Conservation (phyloP, 352 stramenopile species). For the Pythium phragmitis region DNA sequence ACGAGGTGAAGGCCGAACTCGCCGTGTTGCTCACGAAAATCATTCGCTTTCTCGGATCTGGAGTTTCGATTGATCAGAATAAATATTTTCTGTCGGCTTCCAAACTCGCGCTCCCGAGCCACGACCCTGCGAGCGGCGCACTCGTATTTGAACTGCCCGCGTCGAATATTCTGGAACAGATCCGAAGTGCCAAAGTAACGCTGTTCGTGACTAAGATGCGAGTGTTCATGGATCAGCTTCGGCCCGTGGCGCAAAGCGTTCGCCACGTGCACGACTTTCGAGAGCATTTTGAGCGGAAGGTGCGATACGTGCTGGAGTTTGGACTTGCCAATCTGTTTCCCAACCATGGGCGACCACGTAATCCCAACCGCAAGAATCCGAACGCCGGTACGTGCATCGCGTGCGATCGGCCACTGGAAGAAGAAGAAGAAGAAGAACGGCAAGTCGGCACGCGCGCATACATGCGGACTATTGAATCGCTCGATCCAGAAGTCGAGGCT, state of each 20-base stretch:
- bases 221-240: conserved; percentile 45
- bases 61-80: conserved; percentile 64
- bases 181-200: conserved; percentile 44
- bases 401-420: conserved; percentile 57
- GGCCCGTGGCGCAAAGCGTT: conserved; percentile 41
- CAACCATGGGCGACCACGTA: conserved; percentile 37
- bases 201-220: conserved; percentile 43
- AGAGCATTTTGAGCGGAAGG: conserved; percentile 42
- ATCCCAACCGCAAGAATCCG: conserved; percentile 25
- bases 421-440: conserved; percentile 23
- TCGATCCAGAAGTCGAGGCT: conserved; percentile 20
- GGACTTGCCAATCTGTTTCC: conserved; percentile 65
- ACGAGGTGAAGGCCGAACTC: conserved; percentile 34
- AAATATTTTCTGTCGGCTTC: conserved; percentile 46
- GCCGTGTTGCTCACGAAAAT: conserved; percentile 53
- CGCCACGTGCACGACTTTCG: conserved; percentile 42
- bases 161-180: conserved; percentile 47
- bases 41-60: conserved; percentile 54
- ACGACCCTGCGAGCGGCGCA: conserved; percentile 26
- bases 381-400: conserved; percentile 60
- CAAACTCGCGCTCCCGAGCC: conserved; percentile 16
- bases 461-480: conserved; percentile 11
- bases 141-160: conserved; percentile 44
- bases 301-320: conserved; percentile 55
- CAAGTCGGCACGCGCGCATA: not conserved